These are phyloP conservation scores for Jamesozyma hellenica DNA, from an alignment of 805 yeast species.

Conservation along the genomic window DNA sequence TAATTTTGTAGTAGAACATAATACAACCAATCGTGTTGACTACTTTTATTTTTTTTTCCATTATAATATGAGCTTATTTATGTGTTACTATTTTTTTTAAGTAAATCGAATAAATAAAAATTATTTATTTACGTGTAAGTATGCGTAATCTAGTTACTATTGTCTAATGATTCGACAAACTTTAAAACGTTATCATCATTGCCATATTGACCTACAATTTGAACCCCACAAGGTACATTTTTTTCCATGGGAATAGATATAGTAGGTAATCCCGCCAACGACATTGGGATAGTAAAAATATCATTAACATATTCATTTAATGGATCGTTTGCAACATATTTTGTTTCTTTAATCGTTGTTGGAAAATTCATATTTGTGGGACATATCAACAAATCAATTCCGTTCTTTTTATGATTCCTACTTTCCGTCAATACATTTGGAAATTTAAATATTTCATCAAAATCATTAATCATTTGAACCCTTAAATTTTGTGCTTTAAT, in stretches of 20 bases:
- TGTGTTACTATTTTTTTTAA: too few species aligned
- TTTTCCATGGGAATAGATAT: constrained; percentile 55
- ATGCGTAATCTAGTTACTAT: neutral
- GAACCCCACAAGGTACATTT: constrained; percentile 47
- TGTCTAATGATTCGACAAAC: constrained; percentile 10
- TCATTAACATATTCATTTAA: constrained; percentile 69
- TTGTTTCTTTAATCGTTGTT: constrained; percentile 33
- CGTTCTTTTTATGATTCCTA: constrained; percentile 17
- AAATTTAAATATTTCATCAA: constrained; percentile 50
- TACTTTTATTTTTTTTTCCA: too few species aligned
- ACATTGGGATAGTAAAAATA: constrained; percentile 79
- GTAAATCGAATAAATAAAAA: too few species aligned
- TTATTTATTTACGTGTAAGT: neutral
- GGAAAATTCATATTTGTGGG: constrained; percentile 62
- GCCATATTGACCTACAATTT: constrained; percentile 78
- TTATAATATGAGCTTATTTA: too few species aligned
- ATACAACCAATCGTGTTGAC: too few species aligned
- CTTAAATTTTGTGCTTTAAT: constrained; percentile 66
- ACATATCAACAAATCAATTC: constrained; percentile 60
- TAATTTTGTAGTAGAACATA: too few species aligned
- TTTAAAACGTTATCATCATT: constrained; percentile 58
- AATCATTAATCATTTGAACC: constrained; percentile 47
- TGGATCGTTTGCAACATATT: constrained; percentile 30
- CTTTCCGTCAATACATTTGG: constrained; percentile 34
- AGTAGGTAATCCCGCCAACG: constrained; percentile 85